Evolutionary conservation across 805 yeast species (phyloP).

Genomic region (Hanseniaspora vineae): DNA sequence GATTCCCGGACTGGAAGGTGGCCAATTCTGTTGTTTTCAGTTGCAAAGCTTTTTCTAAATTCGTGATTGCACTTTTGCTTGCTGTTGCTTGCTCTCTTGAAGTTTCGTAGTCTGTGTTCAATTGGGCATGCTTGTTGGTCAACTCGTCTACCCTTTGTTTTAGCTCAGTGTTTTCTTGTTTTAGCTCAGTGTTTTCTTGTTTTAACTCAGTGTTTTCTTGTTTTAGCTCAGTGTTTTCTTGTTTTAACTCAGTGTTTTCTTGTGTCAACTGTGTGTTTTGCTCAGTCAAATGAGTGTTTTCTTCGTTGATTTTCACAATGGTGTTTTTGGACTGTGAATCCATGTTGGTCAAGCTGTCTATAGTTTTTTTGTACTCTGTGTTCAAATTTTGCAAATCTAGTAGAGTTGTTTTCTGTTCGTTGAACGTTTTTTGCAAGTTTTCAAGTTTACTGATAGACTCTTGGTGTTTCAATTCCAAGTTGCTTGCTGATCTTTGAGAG

Average conservation of each 20-base stretch:
- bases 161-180: not conserved
- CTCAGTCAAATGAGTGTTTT: too few relatives aligned
- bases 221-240: not conserved
- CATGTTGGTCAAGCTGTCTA: too few relatives aligned
- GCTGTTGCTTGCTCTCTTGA: conserved; percentile 29
- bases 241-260: not conserved
- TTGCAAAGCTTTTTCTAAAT: not conserved
- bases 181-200: not conserved
- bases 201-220: too few relatives aligned
- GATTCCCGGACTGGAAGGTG: not conserved
- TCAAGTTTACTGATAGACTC: too few relatives aligned
- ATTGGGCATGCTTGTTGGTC: not conserved
- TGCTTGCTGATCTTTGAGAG: too few relatives aligned
- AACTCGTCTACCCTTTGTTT: not conserved
- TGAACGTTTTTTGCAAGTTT: too few relatives aligned
- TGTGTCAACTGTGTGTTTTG: not conserved
- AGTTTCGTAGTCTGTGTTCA: not conserved
- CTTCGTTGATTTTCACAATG: too few relatives aligned
- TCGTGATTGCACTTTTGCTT: conserved; percentile 31
- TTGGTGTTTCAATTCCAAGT: too few relatives aligned
- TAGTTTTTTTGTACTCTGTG: too few relatives aligned
- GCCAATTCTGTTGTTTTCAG: not conserved
- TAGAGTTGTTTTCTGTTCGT: too few relatives aligned
- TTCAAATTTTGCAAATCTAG: too few relatives aligned
- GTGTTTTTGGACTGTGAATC: conserved; percentile 12